phyloP scores from a whole-genome alignment of 2,329 filamentous ascomycete species.

The Penicillium sp. region DNA sequence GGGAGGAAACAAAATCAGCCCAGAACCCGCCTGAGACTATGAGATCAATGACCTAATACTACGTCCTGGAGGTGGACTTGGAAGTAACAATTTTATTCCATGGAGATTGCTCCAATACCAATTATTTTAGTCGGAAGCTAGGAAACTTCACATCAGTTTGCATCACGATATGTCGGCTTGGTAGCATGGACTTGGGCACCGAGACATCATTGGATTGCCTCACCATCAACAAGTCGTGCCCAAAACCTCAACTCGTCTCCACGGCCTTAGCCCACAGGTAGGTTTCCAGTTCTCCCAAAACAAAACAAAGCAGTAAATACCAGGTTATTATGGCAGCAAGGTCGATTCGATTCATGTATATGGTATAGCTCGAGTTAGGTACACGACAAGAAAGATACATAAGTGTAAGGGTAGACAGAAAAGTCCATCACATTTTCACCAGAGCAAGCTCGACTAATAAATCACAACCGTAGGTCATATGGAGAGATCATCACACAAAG shows the following conservation, averaged over 20 bases:
- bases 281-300: neutral
- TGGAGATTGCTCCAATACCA: too few species aligned
- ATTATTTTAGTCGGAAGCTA: too few species aligned
- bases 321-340: neutral
- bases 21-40: too few species aligned
- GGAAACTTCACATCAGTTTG: too few species aligned
- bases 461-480: constrained; percentile 18
- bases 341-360: constrained; percentile 3
- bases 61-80: too few species aligned
- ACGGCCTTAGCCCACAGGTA: neutral
- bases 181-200: neutral
- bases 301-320: neutral
- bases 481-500: constrained; percentile 29
- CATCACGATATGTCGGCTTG: too few species aligned
- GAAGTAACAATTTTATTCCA: too few species aligned
- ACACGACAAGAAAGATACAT: neutral
- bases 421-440: constrained; percentile 23
- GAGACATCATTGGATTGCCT: neutral
- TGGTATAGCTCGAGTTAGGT: neutral
- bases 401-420: neutral
- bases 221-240: neutral
- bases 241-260: neutral
- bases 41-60: too few species aligned
- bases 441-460: constrained; percentile 12
- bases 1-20: too few species aligned